These are phyloP conservation scores for Potentilla sterilis DNA, from an alignment of 306 rosid species.

Conservation along the genomic window DNA sequence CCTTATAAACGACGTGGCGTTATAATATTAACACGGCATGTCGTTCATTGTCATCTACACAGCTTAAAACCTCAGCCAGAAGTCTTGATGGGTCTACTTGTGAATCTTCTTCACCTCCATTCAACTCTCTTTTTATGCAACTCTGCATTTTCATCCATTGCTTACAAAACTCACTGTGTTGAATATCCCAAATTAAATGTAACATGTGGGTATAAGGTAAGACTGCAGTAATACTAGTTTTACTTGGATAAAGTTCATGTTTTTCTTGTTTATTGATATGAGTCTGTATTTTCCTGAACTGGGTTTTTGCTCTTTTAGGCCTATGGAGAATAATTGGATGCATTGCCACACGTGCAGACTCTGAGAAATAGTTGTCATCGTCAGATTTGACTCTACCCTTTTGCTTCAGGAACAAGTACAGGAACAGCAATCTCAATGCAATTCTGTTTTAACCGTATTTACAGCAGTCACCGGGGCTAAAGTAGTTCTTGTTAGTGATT, in stretches of 20 bases:
- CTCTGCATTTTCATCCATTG: neutral
- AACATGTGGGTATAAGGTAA: conserved; percentile 16
- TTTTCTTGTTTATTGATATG: neutral
- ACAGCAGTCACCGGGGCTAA: conserved; percentile 49
- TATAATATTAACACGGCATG: neutral
- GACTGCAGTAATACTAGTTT: neutral
- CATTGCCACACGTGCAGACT: conserved; percentile 66
- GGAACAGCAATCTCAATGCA: conserved; percentile 30
- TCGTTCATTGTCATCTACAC: neutral
- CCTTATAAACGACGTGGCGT: neutral
- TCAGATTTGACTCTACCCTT: conserved; percentile 77
- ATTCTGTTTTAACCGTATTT: conserved; percentile 57
- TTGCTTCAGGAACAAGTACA: conserved; percentile 37
- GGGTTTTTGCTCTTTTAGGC: conserved; percentile 38
- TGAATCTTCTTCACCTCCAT: neutral
- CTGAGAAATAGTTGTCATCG: conserved; percentile 71
- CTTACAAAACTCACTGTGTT: neutral
- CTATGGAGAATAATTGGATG: conserved; percentile 47
- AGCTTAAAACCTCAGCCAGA: neutral
- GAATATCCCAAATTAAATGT: neutral
- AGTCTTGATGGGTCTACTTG: conserved; percentile 9
- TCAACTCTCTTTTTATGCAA: neutral
- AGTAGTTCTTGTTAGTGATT: conserved; percentile 67
- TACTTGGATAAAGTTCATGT: neutral
- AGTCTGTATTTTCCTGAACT: conserved; percentile 28